Base-by-base conservation (phyloP, 176 grass and related monocot species). In the Oryza punctata region DNA sequence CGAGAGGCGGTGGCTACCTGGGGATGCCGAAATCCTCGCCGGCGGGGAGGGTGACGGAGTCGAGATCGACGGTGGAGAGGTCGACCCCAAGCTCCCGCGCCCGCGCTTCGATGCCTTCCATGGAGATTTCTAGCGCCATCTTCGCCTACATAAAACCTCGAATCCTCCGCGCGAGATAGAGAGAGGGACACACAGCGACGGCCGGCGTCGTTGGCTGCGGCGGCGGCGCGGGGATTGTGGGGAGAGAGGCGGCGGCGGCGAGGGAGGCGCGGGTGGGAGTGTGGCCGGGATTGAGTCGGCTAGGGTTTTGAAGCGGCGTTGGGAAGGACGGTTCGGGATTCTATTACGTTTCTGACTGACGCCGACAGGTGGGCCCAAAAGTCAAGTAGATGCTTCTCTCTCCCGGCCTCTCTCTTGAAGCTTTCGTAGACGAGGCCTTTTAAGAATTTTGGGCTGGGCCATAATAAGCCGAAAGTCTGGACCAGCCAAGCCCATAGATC, bases 11-110 rank as follows among this genome's bases (percentile, higher is more conserved):
- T 0, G 35, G 21, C 2, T 88, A 94, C 94, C 90, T 97, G 70
- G 72, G 71, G 65, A 97, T 92, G 12, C 84, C 92, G 61, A 94
- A 97, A 83, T 94, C 88, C 73, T 93, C 92, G 10, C 84, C 90
- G 12, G 84, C 86, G 14, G 90, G 95, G 50, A 97, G 86, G 73
- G 70, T 76, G 75, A 97, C 84, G 14, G 86, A 77, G 54, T 94
- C 95, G 19, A 91, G 44, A 81, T 94, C 90, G 46, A 93, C 81
- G 3, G 81, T 40, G 30, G 90, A 92, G 49, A 94, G 86, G 76
- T 90, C 95, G 27, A 94, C 77, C 6, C 86, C 92, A 2, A 89
- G 86, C 18, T 38, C 75, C 35, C 67, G 37, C 40, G 86, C 94
- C 50, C 82, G 70, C 54, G 83, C 88, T 23, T 92, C 85, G 28